Base-by-base conservation (phyloP, 179 eudicot species). In the Carnegiea gigantea region DNA sequence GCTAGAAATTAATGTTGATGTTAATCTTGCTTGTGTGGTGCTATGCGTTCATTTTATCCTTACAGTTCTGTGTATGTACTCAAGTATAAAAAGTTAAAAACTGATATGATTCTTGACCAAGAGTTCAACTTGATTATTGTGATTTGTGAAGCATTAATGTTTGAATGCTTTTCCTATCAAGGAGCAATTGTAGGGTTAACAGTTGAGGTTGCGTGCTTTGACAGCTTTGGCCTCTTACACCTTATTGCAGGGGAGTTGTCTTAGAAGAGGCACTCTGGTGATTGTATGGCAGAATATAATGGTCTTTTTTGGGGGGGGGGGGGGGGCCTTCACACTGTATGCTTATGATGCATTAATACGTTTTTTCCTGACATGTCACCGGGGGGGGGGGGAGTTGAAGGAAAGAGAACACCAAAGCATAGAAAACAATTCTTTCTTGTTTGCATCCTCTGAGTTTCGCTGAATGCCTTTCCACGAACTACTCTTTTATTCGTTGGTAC, bases 91-190 rank as follows among this genome's bases (percentile, higher is more conserved):
- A 36, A 7, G 2, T 7, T 40, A 5, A 40, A 40, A 40, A 72
- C 6, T 59, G 77, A 74, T 10, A 72, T 80, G 36, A 33, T 65
- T 23, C 24, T 60, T 51, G 71, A 73, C 51, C 13, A 80, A 73
- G 18, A 67, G 65, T 65, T 23, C 57, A 44, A 18, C 40, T 80
- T 49, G 44, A 40, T 18, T 57, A 57, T 57, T 18, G 6, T 57
- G n/a, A 20, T 18, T 57, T 18, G 6, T 57, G n/a, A 20, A 57
- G 62, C n/a, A 48, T 10, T 48, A 48, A 48, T 18, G 5, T 17
- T 57, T 57, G 20, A 3, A 20, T 20, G 62, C 62, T 57, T 57
- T 57, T 57, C 62, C 62, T 57, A 20, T 57, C 62, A 57, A 40
- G 9, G 44, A 3, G 44, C 44, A 40, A 40, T 40, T 40, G 44